phyloP scores from a whole-genome alignment of 2,329 filamentous ascomycete genomes.

The Talaromyces sp. region DNA sequence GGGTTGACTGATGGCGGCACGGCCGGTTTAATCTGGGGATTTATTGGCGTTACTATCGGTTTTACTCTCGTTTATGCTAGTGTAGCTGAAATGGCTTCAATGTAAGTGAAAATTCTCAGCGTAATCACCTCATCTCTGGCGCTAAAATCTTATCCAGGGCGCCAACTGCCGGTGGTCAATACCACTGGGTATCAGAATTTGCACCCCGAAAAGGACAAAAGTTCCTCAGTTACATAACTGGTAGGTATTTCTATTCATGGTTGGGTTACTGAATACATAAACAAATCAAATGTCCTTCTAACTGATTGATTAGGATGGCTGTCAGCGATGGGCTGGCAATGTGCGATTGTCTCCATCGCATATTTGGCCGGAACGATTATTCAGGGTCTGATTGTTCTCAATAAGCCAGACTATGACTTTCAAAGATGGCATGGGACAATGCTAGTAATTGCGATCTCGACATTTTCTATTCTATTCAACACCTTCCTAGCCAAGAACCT shows the following conservation, averaged over 20 bases:
- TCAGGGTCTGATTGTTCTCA: conserved; percentile 50
- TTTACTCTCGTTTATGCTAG: conserved; percentile 41
- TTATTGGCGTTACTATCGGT: conserved; percentile 34
- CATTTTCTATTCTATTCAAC: conserved; percentile 47
- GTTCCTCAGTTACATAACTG: conserved; percentile 50
- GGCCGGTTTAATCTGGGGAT: conserved; percentile 43
- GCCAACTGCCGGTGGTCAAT: conserved; percentile 45
- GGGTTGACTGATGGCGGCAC: conserved; percentile 42
- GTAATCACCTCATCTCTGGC: not conserved
- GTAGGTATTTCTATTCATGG: conserved; percentile 21
- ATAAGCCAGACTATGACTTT: conserved; percentile 44
- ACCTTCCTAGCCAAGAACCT: conserved; percentile 44
- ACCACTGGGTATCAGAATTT: conserved; percentile 41
- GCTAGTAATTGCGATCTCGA: conserved; percentile 44
- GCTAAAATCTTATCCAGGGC: conserved; percentile 30
- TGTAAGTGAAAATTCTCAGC: conserved; percentile 30
- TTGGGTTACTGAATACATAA: not conserved
- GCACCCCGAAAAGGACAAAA: conserved; percentile 46
- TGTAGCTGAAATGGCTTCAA: conserved; percentile 48
- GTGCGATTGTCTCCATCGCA: conserved; percentile 46
- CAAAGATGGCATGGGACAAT: conserved; percentile 51
- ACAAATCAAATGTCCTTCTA: not conserved
- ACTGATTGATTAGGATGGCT: conserved; percentile 41
- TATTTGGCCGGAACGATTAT: conserved; percentile 51
- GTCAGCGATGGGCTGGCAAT: conserved; percentile 50